These are phyloP conservation scores for Cucurbitaria berberidis DNA, from an alignment of 2,329 filamentous ascomycete genomes.

Conservation along the genomic window DNA sequence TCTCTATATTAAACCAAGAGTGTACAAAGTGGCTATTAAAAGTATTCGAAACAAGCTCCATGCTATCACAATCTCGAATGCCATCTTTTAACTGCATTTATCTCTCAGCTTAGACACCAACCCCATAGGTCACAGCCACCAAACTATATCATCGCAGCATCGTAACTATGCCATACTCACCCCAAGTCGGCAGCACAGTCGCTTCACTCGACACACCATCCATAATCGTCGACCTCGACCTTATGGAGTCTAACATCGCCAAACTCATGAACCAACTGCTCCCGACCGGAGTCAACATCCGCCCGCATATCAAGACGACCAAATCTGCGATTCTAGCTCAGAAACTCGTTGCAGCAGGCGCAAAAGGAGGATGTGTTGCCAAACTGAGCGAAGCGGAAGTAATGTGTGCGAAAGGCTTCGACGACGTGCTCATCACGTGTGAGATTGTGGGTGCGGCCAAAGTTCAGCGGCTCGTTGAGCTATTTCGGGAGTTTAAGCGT, in stretches of 20 bases:
- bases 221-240: slow-evolving; percentile 61
- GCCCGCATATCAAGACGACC: slow-evolving; percentile 62
- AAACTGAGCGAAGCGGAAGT: slow-evolving; percentile 56
- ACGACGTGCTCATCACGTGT: slow-evolving; percentile 60
- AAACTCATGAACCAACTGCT: slow-evolving; percentile 56
- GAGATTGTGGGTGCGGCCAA: slow-evolving; percentile 58
- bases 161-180: slow-evolving; percentile 43
- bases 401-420: slow-evolving; percentile 52
- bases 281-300: slow-evolving; percentile 54
- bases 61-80: neutral
- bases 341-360: slow-evolving; percentile 55
- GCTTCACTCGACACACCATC: slow-evolving; percentile 60
- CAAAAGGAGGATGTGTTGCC: slow-evolving; percentile 60
- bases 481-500: slow-evolving; percentile 48
- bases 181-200: slow-evolving; percentile 53
- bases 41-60: neutral
- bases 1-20: neutral
- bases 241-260: slow-evolving; percentile 60
- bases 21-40: neutral
- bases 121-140: neutral
- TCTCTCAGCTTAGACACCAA: neutral
- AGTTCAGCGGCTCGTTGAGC: slow-evolving; percentile 54
- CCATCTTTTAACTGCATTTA: too few species aligned
- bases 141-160: neutral
- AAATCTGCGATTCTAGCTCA: slow-evolving; percentile 56